Conservation (phyloP, 2,329 filamentous ascomycete genomes). For the Cryphonectria parasitica region DNA sequence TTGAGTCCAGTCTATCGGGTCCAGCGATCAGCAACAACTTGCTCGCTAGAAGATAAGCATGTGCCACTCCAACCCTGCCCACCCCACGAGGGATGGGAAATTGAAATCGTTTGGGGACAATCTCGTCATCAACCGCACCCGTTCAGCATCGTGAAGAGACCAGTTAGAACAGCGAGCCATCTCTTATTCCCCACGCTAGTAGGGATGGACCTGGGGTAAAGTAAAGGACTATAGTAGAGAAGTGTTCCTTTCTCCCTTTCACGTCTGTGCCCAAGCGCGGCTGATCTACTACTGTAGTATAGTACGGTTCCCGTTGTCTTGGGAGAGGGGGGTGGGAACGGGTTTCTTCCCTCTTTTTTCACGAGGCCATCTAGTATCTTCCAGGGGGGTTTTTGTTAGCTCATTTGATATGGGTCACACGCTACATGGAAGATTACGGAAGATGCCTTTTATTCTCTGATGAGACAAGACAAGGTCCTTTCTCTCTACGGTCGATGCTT, state of each 20-base stretch:
- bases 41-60: not conserved
- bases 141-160: not conserved
- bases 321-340: not conserved
- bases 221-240: not conserved
- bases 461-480: not conserved
- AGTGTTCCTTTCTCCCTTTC: not conserved
- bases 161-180: not conserved
- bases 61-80: too few species aligned
- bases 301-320: not conserved
- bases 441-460: not conserved
- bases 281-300: not conserved
- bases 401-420: not conserved
- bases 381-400: not conserved
- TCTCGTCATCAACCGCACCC: not conserved
- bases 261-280: conserved; percentile 3
- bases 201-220: conserved; percentile 7
- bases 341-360: not conserved
- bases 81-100: not conserved
- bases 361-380: too few species aligned
- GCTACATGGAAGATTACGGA: not conserved
- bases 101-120: not conserved
- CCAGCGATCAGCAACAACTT: not conserved
- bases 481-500: not conserved
- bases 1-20: not conserved
- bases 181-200: conserved; percentile 4